Conservation (phyloP, 2,329 filamentous ascomycete species). For the Penicillium sp. region DNA sequence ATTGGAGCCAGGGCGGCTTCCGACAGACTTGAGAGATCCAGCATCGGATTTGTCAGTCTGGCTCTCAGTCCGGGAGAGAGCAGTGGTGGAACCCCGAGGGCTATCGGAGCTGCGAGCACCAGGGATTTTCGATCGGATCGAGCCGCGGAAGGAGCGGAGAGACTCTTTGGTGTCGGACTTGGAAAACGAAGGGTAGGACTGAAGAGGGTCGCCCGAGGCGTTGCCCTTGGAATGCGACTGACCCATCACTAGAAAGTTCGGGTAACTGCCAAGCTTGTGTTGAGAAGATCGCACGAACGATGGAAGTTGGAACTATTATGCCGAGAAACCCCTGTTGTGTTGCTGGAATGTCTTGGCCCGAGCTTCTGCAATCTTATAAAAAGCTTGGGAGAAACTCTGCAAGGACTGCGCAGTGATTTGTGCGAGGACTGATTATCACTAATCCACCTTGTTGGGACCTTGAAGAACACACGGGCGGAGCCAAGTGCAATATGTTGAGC, state of each 20-base stretch:
- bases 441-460: background rate
- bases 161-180: conserved; percentile 93
- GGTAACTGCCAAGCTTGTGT: conserved; percentile 36
- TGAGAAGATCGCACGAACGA: conserved; percentile 25
- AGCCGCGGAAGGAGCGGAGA: conserved; percentile 76
- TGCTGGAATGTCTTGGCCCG: conserved; percentile 35
- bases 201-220: conserved; percentile 63
- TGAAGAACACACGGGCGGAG: background rate
- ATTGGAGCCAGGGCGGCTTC: conserved; percentile 48
- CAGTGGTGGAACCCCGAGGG: conserved; percentile 70
- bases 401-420: background rate
- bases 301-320: conserved; percentile 24
- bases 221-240: conserved; percentile 55
- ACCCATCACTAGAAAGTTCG: conserved; percentile 45
- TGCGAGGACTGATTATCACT: background rate
- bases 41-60: conserved; percentile 66
- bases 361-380: conserved; percentile 23
- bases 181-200: conserved; percentile 88
- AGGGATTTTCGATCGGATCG: conserved; percentile 84
- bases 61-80: conserved; percentile 61
- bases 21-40: conserved; percentile 70
- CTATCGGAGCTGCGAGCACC: conserved; percentile 67
- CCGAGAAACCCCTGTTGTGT: conserved; percentile 24
- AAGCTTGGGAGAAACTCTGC: conserved; percentile 13
- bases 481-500: background rate